Evolutionary conservation across 495 filamentous ascomycete genomes (phyloP), one percentile per base, ranked within the genome.

Genomic region (Lentithecium fluviatile): DNA sequence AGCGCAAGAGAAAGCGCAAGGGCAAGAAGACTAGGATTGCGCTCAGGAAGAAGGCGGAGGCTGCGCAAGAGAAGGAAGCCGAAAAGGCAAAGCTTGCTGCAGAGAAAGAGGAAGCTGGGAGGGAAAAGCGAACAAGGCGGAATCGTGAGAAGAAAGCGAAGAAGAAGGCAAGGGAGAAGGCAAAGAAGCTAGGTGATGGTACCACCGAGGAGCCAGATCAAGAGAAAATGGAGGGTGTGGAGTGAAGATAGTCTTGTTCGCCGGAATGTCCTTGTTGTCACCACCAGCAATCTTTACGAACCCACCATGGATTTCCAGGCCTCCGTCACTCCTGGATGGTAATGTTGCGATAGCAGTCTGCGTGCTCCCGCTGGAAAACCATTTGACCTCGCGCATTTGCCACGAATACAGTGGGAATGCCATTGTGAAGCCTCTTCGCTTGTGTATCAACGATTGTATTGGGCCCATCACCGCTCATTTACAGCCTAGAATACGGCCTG

Each of bases 11-110:
- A 40, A 80, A 65, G 58, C 71, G 77, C 49, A 74, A 76, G 23
- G 79, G 79, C 0, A 85, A 84, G 73, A 85, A 82, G 68, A 60
- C 66, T 24, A 72, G 82, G 55, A 79, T 84, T 45, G 67, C 74
- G 23, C 29, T 79, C 21, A 66, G 82, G 60, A 74, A 78, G 72
- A 73, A 77, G 61, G 73, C 75, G 65, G 67, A 74, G 68, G 80
- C 80, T 68, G 75, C 75, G 66, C 76, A 72, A 60, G 78, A 76
- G 66, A 77, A 78, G 70, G 81, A 79, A 58, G 62, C 70, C 58
- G 70, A 68, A 26, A 63, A 37, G 34, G 68, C 62, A 19, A 71
- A 58, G 13, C 5, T 36, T 17, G 66, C 62, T 13, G 24, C 32
- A 24, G 59, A 65, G 52, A 62, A 68, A 43, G 58, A 69, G 34